Evolutionary conservation across 495 filamentous ascomycete species (phyloP), one percentile per base, ranked within the genome.

Genomic region (Lindgomyces ingoldianus): DNA sequence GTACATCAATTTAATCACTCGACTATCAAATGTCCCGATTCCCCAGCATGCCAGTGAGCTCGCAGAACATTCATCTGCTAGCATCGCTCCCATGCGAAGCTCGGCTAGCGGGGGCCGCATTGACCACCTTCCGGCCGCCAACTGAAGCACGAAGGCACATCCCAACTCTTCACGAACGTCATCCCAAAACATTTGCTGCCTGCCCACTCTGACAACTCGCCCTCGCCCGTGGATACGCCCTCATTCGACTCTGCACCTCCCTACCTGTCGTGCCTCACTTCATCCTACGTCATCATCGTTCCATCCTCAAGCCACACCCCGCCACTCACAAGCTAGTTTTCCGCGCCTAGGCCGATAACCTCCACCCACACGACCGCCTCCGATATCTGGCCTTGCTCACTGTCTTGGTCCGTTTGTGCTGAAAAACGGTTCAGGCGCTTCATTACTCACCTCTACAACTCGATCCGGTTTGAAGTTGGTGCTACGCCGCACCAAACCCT

Each of bases 121-220:
- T n/a, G n/a, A n/a, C n/a, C n/a, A n/a, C n/a, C n/a, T n/a, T n/a
- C n/a, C n/a, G 33, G 33, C 14, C 14, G 33, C 33, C 33, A 39
- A 39, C 33, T 6, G 33, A 55, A 47, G 22, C 39, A 62, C 26
- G n/a, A 44, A 48, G 39, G 44, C 44, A n/a, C 36, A 51, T 42
- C 29, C 59, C 59, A 62, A 47, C 59, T 39, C 25, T 48, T 45
- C 46, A 21, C 49, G n/a, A 67, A 67, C 64, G 64, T 67, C 64
- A 67, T 67, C 64, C 64, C 29, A 67, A 61, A 50, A 45, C 30
- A 30, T 12, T 57, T 50, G 57, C 65, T 62, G 59, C 64, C 65
- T 68, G 45, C 58, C 36, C 51, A 26, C 41, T 42, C 29, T 41
- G 10, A 45, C 22, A 6, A 9, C 41, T 18, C 19, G 22, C 55